These are phyloP conservation scores for Fraxinus velutina DNA, from an alignment of 305 asterid species.

Conservation along the genomic window DNA sequence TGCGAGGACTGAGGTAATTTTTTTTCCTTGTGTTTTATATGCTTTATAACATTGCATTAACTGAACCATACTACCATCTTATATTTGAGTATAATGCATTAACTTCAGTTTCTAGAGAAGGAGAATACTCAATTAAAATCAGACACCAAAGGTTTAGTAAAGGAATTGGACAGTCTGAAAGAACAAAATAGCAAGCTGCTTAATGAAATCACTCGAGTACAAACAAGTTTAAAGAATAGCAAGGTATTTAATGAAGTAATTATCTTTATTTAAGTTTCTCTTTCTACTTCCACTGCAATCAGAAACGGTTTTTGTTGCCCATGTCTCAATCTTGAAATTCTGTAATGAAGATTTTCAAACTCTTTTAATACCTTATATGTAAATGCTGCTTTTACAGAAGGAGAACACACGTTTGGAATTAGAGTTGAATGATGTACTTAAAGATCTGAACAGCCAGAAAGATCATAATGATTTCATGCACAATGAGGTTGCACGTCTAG, in stretches of 20 bases:
- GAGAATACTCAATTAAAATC: constrained; percentile 51
- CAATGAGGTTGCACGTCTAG: constrained; percentile 46
- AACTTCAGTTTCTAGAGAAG: constrained; percentile 58
- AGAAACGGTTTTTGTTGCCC: not conserved
- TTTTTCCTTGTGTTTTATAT: constrained; percentile 22
- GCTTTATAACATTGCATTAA: constrained; percentile 3
- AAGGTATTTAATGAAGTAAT: constrained; percentile 38
- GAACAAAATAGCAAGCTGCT: constrained; percentile 44
- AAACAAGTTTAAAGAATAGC: constrained; percentile 38
- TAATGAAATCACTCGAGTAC: constrained; percentile 49
- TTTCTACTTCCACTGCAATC: constrained; percentile 1
- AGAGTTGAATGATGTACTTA: constrained; percentile 46
- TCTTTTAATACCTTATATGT: constrained; percentile 4
- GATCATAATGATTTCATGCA: constrained; percentile 47
- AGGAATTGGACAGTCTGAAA: constrained; percentile 51
- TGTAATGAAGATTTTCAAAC: not conserved
- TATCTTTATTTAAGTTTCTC: not conserved
- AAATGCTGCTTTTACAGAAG: constrained; percentile 58
- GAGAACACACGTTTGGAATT: constrained; percentile 50
- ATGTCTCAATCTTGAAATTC: not conserved
- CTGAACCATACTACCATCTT: constrained; percentile 16
- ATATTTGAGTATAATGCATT: constrained; percentile 22
- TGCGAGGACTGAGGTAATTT: constrained; percentile 69
- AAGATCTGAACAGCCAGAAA: constrained; percentile 52
- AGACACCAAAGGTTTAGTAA: constrained; percentile 42